A percentile compares a stretch with the other conserved stretches of the same genome.
Conservation (phyloP, 2,329 filamentous ascomycete species). For the Stromatinia cepivora region DNA sequence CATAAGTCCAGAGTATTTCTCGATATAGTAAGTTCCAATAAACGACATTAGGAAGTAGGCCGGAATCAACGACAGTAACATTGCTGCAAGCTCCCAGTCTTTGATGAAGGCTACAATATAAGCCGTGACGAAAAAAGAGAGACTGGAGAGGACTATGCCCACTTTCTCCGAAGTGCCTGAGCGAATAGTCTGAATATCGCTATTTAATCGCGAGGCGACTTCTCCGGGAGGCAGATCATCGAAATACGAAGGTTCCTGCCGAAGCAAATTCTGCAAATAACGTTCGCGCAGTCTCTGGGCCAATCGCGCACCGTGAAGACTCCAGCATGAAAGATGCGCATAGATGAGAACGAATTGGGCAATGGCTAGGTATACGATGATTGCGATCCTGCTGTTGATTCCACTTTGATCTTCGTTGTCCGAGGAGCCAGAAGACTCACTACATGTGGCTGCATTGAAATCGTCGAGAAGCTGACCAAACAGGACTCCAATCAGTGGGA, state of each 20-base stretch:
- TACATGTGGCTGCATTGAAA: slow-evolving; percentile 54
- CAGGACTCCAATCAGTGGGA: slow-evolving; percentile 63
- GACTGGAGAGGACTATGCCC: slow-evolving; percentile 53
- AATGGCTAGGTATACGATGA: slow-evolving; percentile 63
- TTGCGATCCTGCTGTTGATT: slow-evolving; percentile 52
- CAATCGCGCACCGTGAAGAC: slow-evolving; percentile 54
- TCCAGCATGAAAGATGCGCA: slow-evolving; percentile 61
- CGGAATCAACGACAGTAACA: slow-evolving; percentile 40
- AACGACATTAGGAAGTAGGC: slow-evolving; percentile 43
- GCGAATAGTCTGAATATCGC: slow-evolving; percentile 57
- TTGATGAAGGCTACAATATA: slow-evolving; percentile 62
- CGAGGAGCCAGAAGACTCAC: slow-evolving; percentile 16
- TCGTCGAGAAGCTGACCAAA: slow-evolving; percentile 65
- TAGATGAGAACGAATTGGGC: slow-evolving; percentile 65
- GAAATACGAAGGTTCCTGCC: slow-evolving; percentile 56
- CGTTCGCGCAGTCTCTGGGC: slow-evolving; percentile 54
- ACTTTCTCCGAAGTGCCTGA: slow-evolving; percentile 61
- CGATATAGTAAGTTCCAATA: slow-evolving; percentile 50
- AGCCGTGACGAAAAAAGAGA: slow-evolving; percentile 58
- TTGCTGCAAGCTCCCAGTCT: slow-evolving; percentile 53
- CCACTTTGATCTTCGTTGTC: slow-evolving; percentile 14
- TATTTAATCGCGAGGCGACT: slow-evolving; percentile 52
- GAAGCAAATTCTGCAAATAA: slow-evolving; percentile 52
- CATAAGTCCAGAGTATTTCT: slow-evolving; percentile 47
- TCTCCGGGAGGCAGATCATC: slow-evolving; percentile 53